phyloP scores from a whole-genome alignment of 2,329 filamentous ascomycete genomes.

The Fusarium sp. region DNA sequence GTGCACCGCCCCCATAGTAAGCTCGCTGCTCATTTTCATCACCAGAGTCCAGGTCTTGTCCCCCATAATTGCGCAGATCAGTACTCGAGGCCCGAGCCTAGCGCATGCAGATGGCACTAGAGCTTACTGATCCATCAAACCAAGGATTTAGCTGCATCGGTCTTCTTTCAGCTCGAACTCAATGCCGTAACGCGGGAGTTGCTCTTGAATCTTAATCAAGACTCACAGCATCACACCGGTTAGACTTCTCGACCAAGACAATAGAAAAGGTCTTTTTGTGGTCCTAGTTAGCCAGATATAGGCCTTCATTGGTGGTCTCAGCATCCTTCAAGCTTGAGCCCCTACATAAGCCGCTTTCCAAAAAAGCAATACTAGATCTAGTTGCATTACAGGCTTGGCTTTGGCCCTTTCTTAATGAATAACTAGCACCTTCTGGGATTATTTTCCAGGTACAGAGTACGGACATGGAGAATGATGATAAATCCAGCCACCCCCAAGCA shows the following conservation, averaged over 20 bases:
- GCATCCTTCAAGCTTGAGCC: neutral
- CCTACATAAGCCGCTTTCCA: neutral
- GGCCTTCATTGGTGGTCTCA: neutral
- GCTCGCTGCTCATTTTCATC: neutral
- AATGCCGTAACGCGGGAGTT: neutral
- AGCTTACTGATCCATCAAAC: conserved; percentile 16
- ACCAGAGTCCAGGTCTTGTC: neutral
- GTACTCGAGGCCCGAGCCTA: conserved; percentile 23
- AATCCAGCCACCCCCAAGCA: neutral
- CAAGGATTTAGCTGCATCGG: conserved; percentile 14
- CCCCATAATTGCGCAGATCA: neutral
- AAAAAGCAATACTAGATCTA: too few relatives aligned
- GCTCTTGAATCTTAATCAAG: neutral
- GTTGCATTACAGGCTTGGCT: too few relatives aligned
- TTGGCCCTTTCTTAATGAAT: neutral
- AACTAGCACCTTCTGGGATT: conserved; percentile 1
- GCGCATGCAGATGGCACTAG: conserved; percentile 18
- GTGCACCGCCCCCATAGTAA: conserved; percentile 10
- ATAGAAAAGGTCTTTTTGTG: neutral
- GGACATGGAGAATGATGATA: neutral
- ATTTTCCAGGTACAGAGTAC: conserved; percentile 7
- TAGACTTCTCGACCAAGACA: neutral
- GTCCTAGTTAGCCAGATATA: neutral
- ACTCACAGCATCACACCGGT: neutral
- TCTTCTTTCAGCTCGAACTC: conserved; percentile 21